Evolutionary conservation across 441 rosid species (phyloP), one percentile per base, ranked within the genome.

Genomic region (Bruguiera hainesii): DNA sequence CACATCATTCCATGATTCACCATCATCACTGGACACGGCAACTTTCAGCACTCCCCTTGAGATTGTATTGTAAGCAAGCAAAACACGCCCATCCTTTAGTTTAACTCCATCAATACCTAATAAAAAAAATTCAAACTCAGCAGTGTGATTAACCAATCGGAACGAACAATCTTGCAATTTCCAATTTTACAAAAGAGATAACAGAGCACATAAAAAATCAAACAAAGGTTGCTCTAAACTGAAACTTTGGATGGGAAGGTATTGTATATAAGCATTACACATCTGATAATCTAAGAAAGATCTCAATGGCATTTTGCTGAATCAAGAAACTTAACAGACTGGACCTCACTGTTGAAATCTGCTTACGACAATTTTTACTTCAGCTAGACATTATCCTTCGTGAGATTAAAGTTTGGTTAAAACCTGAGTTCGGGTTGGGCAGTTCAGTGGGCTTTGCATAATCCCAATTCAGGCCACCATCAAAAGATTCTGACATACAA

Each of bases 371-470:
- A 13, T 11, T 11, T 11, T 42, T 42, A 42, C 48, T 42, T 42
- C 48, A 42, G 18, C 48, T 13, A 13, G 18, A 42, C 16, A 42
- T 0, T 42, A 13, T 42, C 48, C 1, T 42, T 13, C 48, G 0
- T 3, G 48, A 42, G 48, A 42, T 42, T 13, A 13, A 42, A 13
- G 51, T 10, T 30, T 13, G 63, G 60, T 19, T 53, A 13, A 56
- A 78, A 93, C 97, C 97, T 83, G 98, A 93, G 69, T 91, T 93
- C 60, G 97, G 98, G 73, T 91, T 91, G 56, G 92, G 90, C 72
- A 91, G 89, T 74, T 81, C 81, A 7, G 86, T 91, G 42, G 85
- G 87, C 56, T 61, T 69, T 65, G 97, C 96, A 61, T 74, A 84
- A 73, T 82, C 79, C 98, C 96, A 89, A 69, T 73, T 89, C 71